phyloP scores from a whole-genome alignment of 2,329 filamentous ascomycete species.

The Davidsoniella virescens region DNA sequence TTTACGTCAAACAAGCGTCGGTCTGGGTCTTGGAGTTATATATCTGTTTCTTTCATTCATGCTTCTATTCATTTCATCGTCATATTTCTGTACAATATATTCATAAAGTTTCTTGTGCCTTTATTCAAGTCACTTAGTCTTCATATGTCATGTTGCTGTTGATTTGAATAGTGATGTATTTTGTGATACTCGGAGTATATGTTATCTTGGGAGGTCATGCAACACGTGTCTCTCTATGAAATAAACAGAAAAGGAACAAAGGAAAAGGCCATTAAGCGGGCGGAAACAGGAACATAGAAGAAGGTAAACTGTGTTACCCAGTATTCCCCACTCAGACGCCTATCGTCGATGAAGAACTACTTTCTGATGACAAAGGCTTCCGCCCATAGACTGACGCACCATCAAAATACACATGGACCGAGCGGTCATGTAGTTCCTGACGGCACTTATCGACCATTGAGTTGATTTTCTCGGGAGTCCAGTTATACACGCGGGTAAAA shows the following conservation, averaged over 20 bases:
- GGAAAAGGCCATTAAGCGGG: background rate
- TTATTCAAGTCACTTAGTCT: too few species aligned
- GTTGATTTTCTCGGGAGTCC: constrained; percentile 20
- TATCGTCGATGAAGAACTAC: constrained; percentile 6
- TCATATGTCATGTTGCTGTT: too few species aligned
- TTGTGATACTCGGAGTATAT: too few species aligned
- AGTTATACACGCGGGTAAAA: constrained; percentile 23
- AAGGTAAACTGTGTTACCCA: background rate
- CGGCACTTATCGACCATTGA: constrained; percentile 21
- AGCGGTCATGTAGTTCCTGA: constrained; percentile 21
- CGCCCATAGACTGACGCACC: constrained; percentile 10
- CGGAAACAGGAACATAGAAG: background rate
- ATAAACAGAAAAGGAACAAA: background rate
- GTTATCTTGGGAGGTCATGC: background rate
- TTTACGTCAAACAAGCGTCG: constrained; percentile 8
- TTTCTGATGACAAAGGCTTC: constrained; percentile 5
- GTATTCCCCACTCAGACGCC: background rate
- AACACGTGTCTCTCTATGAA: constrained; percentile 1
- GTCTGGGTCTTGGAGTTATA: constrained; percentile 6
- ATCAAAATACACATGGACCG: constrained; percentile 24
- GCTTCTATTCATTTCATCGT: background rate
- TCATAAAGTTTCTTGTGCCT: too few species aligned
- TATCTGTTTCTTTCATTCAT: constrained; percentile 1
- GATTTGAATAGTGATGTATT: too few species aligned
- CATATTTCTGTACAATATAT: background rate